Evolutionary conservation across 495 filamentous ascomycete genomes (phyloP).

Genomic region (Talaromyces thailandensis): DNA sequence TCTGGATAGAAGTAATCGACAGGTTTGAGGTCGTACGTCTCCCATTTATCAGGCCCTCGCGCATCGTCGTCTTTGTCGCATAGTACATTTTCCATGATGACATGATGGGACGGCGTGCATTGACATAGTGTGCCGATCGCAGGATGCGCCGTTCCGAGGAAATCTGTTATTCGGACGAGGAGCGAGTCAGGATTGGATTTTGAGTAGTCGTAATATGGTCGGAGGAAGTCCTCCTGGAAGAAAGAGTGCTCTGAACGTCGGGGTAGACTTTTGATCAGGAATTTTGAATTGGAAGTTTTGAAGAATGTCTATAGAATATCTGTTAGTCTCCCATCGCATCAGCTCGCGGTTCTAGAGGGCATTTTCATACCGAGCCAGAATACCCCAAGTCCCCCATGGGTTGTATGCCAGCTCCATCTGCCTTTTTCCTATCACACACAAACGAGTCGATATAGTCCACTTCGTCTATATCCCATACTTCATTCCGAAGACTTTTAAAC

Average conservation of each 20-base stretch:
- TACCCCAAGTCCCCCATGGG: constrained; percentile 50
- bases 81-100: constrained; percentile 66
- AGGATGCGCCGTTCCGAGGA: constrained; percentile 42
- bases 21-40: constrained; percentile 64
- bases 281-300: constrained; percentile 47
- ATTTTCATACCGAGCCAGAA: constrained; percentile 42
- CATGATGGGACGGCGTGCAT: constrained; percentile 52
- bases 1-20: constrained; percentile 65
- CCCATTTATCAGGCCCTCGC: constrained; percentile 41
- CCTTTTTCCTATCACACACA: constrained; percentile 15
- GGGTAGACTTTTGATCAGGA: constrained; percentile 58
- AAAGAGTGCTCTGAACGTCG: constrained; percentile 59
- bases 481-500: constrained; percentile 23
- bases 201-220: constrained; percentile 55
- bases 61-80: constrained; percentile 41
- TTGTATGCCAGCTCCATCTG: constrained; percentile 23
- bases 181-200: constrained; percentile 42
- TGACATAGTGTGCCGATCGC: constrained; percentile 47
- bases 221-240: constrained; percentile 53
- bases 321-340: neutral
- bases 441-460: constrained; percentile 47
- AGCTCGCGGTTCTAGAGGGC: neutral
- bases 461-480: constrained; percentile 43
- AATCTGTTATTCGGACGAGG: constrained; percentile 60
- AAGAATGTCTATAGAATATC: constrained; percentile 49